phyloP scores from a whole-genome alignment of 2,329 filamentous ascomycete genomes.

The Madurella mycetomatis region DNA sequence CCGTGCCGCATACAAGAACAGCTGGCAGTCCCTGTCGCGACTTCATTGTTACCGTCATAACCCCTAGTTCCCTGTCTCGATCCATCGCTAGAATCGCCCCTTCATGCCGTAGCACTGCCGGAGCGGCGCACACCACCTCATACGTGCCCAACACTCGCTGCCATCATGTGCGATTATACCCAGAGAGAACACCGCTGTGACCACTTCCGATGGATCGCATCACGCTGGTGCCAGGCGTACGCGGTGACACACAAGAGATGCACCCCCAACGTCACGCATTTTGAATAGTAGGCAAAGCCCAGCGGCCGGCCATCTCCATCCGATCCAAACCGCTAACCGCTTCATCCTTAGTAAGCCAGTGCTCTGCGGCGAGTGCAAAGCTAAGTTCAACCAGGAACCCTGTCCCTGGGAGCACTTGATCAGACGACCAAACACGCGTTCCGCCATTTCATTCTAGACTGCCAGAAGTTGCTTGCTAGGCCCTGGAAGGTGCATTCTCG shows the following conservation, averaged over 20 bases:
- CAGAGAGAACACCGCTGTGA: conserved; percentile 33
- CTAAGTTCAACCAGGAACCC: conserved; percentile 9
- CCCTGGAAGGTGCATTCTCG: too few relatives aligned
- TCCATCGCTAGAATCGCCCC: neutral
- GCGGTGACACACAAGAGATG: conserved; percentile 27
- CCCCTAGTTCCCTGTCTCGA: neutral
- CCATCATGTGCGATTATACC: conserved; percentile 34
- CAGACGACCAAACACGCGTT: conserved; percentile 2
- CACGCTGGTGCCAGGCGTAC: conserved; percentile 28
- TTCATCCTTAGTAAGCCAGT: neutral
- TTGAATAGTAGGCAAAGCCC: conserved; percentile 20
- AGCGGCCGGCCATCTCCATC: neutral
- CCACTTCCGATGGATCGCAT: conserved; percentile 30
- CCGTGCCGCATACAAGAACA: neutral
- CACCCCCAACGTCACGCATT: conserved; percentile 26
- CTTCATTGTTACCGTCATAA: neutral
- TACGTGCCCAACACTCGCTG: neutral
- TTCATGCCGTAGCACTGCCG: neutral
- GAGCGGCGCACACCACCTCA: neutral
- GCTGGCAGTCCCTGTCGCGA: neutral
- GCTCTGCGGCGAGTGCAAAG: conserved; percentile 20
- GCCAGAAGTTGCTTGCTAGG: too few relatives aligned
- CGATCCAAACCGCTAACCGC: neutral
- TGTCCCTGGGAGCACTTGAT: conserved; percentile 18
- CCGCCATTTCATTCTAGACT: neutral